phyloP scores from a whole-genome alignment of 345 rosid genomes.

The Anacardium occidentale region DNA sequence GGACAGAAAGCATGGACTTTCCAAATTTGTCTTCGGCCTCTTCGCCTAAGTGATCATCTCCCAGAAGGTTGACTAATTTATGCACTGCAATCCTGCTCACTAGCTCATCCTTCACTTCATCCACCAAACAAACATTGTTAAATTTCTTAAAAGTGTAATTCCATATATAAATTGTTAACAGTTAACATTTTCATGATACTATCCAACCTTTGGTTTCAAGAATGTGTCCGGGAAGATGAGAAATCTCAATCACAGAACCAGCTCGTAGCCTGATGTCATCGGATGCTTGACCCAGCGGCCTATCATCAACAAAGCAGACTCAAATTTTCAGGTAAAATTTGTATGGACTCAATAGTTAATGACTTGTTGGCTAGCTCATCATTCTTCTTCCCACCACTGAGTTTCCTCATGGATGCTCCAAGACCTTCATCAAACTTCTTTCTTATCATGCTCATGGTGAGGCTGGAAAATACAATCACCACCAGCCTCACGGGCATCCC shows the following conservation, averaged over 20 bases:
- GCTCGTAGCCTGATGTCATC: constrained; percentile 41
- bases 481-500: constrained; percentile 39
- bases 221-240: constrained; percentile 43
- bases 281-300: constrained; percentile 44
- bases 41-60: constrained; percentile 48
- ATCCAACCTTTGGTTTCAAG: constrained; percentile 38
- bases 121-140: constrained; percentile 9
- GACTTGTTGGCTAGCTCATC: constrained; percentile 43
- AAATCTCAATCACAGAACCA: constrained; percentile 48
- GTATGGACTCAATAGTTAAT: neutral
- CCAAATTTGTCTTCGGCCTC: constrained; percentile 52
- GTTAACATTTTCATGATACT: neutral
- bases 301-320: constrained; percentile 8
- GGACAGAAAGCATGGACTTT: constrained; percentile 43
- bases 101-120: constrained; percentile 44
- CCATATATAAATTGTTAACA: neutral
- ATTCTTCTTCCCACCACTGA: constrained; percentile 43
- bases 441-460: constrained; percentile 47
- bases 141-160: neutral
- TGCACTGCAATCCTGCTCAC: constrained; percentile 52
- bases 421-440: constrained; percentile 40
- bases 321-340: neutral
- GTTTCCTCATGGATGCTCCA: constrained; percentile 41
- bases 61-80: constrained; percentile 36
- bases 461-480: constrained; percentile 43